Base-by-base conservation (phyloP, 768 basidiomycete species). In the Cantharellus cinnabarinus region DNA sequence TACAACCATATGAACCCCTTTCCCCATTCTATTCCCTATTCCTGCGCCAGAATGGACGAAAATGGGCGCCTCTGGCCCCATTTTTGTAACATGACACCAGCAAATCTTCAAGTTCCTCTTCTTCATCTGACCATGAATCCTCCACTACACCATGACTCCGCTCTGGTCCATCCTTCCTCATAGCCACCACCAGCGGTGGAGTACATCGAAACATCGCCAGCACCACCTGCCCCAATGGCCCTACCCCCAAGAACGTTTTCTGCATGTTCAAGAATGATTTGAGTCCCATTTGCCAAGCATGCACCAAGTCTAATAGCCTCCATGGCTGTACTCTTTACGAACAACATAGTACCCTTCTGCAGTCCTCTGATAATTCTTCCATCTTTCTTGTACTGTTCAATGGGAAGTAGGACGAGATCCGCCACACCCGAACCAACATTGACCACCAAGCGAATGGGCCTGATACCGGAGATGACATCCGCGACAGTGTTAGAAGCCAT, bases 311-410 rank as follows among this genome's bases (percentile, higher is more conserved):
- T 91, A 75, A 98, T 82, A 4, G 91, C 89, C 71, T 99, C 95
- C 66, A 89, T 82, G 0, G 90, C 94, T 1, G 94, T 95, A 3
- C 89, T 89, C 67, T 86, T 86, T 59, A 97, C 82, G 65, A 99
- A 98, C n/a, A 89, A 80, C 15, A 81, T 89, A 1, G 93, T 84
- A 10, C 95, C 95, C 66, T 89, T 88, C 69, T 98, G 95, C 5
- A 99, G 74, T 0, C 95, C 95, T 3, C 89, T 82, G 5, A 90
- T 81, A 42, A 98, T 77, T 14, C 94, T 79, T 2, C 93, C 88
- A 66, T 99, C 95, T 70, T 94, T 97, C 75, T 86, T 85, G 73
- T 95, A 99, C 68, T 99, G 95, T n/a, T n/a, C 85, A 61, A 99
- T 91, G 4, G 95, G 95, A 4, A 99, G 79, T 48, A 99, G 73